A percentile compares a stretch with the other conserved stretches of the same genome.
phyloP scores from a whole-genome alignment of 805 yeast genomes.

The Candida insectorum region DNA sequence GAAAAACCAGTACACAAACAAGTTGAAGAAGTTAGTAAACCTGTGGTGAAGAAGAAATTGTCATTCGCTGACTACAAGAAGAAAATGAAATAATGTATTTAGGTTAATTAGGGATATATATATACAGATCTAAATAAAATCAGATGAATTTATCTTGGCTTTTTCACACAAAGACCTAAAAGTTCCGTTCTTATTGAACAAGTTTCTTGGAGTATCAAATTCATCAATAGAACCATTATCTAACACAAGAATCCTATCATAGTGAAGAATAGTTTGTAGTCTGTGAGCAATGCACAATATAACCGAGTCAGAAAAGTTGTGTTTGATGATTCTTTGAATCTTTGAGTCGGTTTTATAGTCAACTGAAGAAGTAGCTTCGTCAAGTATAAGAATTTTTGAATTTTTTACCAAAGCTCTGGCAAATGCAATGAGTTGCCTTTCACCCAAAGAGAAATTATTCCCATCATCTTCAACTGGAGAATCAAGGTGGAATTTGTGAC shows the following conservation, averaged over 20 bases:
- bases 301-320: constrained; percentile 67
- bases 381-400: constrained; percentile 72
- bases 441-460: constrained; percentile 71
- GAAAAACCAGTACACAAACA: constrained; percentile 7
- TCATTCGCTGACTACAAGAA: constrained; percentile 75
- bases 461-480: constrained; percentile 64
- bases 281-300: constrained; percentile 88
- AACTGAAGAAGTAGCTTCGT: constrained; percentile 79
- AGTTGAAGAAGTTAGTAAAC: constrained; percentile 8
- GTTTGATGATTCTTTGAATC: constrained; percentile 66
- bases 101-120: constrained; percentile 1
- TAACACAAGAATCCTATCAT: constrained; percentile 75
- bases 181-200: constrained; percentile 46
- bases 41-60: constrained; percentile 43
- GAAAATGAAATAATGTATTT: constrained; percentile 36
- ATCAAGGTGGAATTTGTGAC: constrained; percentile 43
- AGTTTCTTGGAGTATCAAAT: constrained; percentile 67
- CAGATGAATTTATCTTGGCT: constrained; percentile 40
- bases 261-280: constrained; percentile 66
- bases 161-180: constrained; percentile 70
- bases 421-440: constrained; percentile 72
- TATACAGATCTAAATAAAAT: constrained; percentile 25
- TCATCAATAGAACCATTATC: constrained; percentile 78
- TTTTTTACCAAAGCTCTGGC: constrained; percentile 79
- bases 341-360: constrained; percentile 83